These are phyloP conservation scores for Starmerella bombi DNA, from an alignment of 805 yeast species.

Conservation along the genomic window DNA sequence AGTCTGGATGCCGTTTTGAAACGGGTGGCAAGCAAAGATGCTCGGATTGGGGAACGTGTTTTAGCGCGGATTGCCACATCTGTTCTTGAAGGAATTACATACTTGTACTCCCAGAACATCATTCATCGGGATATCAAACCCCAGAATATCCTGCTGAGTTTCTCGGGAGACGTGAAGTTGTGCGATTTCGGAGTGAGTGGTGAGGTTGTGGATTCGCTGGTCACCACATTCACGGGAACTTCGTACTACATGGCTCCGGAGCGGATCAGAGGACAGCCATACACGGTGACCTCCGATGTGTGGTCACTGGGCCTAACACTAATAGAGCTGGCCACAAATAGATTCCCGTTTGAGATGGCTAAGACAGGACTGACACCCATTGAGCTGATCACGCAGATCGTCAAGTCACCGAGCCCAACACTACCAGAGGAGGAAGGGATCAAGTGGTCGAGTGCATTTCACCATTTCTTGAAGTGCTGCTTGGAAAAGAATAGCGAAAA, in stretches of 20 bases:
- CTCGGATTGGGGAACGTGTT: constrained; percentile 84
- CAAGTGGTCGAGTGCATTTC: constrained; percentile 69
- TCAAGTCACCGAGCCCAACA: constrained; percentile 64
- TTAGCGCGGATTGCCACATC: constrained; percentile 81
- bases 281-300: constrained; percentile 87
- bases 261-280: constrained; percentile 88
- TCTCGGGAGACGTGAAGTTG: constrained; percentile 68
- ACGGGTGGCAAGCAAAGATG: constrained; percentile 56
- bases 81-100: constrained; percentile 71
- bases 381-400: constrained; percentile 67
- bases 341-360: constrained; percentile 60
- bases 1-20: constrained; percentile 86
- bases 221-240: constrained; percentile 94
- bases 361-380: constrained; percentile 58
- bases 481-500: constrained; percentile 64
- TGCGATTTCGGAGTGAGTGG: constrained; percentile 98
- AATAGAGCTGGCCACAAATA: constrained; percentile 85
- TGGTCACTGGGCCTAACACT: constrained; percentile 93
- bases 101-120: constrained; percentile 73
- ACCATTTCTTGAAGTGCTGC: constrained; percentile 68
- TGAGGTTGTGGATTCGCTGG: constrained; percentile 86
- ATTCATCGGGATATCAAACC: constrained; percentile 96
- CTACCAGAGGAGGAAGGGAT: constrained; percentile 71
- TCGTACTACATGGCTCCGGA: constrained; percentile 99
- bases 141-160: constrained; percentile 71